A percentile compares a stretch with the other conserved stretches of the same genome.
These are phyloP conservation scores for Globisporangium cylindrosporum DNA, from an alignment of 352 stramenopile genomes.

Conservation along the genomic window DNA sequence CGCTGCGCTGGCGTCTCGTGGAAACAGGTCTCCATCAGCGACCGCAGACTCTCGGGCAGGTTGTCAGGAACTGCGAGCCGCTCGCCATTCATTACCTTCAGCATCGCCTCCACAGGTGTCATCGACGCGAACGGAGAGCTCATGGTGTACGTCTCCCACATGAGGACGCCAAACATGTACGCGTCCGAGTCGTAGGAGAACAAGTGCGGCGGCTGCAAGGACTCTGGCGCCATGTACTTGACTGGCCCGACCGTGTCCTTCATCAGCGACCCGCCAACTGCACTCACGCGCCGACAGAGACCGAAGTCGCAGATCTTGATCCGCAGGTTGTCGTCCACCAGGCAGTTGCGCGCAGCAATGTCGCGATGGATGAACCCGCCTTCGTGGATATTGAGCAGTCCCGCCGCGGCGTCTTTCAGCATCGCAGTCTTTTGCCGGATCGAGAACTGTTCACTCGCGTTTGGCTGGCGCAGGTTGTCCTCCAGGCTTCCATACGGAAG, in stretches of 20 bases:
- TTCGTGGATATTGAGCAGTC: slow-evolving; percentile 83
- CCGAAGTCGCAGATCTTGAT: slow-evolving; percentile 84
- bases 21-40: slow-evolving; percentile 72
- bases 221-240: slow-evolving; percentile 86
- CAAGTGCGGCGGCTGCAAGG: slow-evolving; percentile 62
- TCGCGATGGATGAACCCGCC: slow-evolving; percentile 83
- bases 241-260: slow-evolving; percentile 64
- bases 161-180: slow-evolving; percentile 84
- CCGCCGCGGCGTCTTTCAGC: slow-evolving; percentile 68
- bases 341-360: slow-evolving; percentile 74
- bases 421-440: slow-evolving; percentile 53
- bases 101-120: slow-evolving; percentile 59
- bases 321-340: slow-evolving; percentile 56
- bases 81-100: slow-evolving; percentile 58
- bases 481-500: slow-evolving; percentile 70
- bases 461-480: slow-evolving; percentile 52
- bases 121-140: slow-evolving; percentile 50
- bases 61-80: slow-evolving; percentile 44
- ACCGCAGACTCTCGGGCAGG: slow-evolving; percentile 44
- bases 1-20: slow-evolving; percentile 56
- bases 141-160: slow-evolving; percentile 77
- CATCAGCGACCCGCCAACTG: slow-evolving; percentile 52
- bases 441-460: slow-evolving; percentile 26
- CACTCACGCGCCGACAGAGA: slow-evolving; percentile 62
- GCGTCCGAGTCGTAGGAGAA: slow-evolving; percentile 79